phyloP scores from a whole-genome alignment of 1,139 yeast species.

The Pichia sp. region DNA sequence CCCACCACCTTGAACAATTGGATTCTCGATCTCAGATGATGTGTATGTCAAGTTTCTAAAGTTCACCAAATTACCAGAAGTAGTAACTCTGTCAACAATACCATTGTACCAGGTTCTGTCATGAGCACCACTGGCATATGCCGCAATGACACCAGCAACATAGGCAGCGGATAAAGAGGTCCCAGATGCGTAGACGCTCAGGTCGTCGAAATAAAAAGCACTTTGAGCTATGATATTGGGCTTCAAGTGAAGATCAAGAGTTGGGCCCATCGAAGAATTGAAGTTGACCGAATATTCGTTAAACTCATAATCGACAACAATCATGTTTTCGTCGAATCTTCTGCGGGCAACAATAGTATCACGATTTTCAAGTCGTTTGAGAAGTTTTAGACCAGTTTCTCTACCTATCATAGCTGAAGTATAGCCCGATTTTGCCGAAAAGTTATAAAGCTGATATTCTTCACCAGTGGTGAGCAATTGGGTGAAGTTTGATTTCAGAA shows the following conservation, averaged over 20 bases:
- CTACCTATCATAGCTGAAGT: conserved; percentile 1
- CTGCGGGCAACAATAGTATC: conserved; percentile 2
- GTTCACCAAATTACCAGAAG: conserved; percentile 1
- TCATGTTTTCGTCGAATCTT: background rate
- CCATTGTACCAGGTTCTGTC: background rate
- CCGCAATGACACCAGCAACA: conserved; percentile 6
- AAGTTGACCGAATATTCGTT: conserved; percentile 1
- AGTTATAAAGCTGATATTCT: background rate
- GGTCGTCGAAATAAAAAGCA: conserved; percentile 4
- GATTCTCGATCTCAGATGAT: background rate
- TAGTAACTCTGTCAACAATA: conserved; percentile 4
- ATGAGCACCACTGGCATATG: background rate
- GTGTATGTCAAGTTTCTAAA: conserved; percentile 3
- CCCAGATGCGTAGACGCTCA: conserved; percentile 5
- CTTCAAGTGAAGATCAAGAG: conserved; percentile 5
- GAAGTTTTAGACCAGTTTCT: background rate
- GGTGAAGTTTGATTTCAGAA: conserved; percentile 2
- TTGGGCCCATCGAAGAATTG: conserved; percentile 8
- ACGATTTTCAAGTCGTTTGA: conserved; percentile 3
- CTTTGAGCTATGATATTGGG: conserved; percentile 10
- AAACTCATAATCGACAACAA: background rate
- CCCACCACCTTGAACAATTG: conserved; percentile 11
- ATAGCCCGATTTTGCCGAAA: background rate
- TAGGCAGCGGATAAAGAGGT: conserved; percentile 5
- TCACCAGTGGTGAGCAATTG: conserved; percentile 7